phyloP scores from a whole-genome alignment of 441 rosid species.

The Mallotus japonicus region DNA sequence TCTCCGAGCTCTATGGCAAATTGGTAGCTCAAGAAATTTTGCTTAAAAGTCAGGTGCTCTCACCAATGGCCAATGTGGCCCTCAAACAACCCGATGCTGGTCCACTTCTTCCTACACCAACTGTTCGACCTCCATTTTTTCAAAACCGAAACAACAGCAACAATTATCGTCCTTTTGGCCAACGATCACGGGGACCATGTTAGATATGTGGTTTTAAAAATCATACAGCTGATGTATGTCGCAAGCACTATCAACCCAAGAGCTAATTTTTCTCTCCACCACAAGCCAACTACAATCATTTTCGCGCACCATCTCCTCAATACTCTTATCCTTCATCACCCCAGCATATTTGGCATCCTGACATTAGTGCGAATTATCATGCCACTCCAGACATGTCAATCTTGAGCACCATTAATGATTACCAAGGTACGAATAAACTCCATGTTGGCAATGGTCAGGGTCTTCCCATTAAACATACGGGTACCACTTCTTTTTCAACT shows the following conservation, averaged over 20 bases:
- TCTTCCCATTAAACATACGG: not conserved
- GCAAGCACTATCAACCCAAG: too few relatives aligned
- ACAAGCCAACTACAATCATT: too few relatives aligned
- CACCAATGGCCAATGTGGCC: not conserved
- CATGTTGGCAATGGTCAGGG: not conserved
- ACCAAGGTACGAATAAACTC: not conserved
- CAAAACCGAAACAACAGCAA: not conserved
- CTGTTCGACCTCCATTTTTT: not conserved
- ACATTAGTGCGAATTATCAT: not conserved
- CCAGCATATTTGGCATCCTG: not conserved
- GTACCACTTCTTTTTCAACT: not conserved
- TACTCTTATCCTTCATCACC: not conserved
- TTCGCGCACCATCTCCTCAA: not conserved
- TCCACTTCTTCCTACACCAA: not conserved
- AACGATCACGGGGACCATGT: not conserved
- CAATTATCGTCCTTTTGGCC: not conserved
- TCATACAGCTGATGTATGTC: not conserved
- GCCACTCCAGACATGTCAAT: not conserved
- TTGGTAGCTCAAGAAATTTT: not conserved
- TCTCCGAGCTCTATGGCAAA: not conserved
- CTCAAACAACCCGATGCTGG: not conserved
- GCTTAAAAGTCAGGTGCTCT: not conserved
- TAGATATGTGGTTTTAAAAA: not conserved
- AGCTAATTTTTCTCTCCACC: too few relatives aligned
- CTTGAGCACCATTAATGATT: not conserved